Conservation (phyloP, 2,329 filamentous ascomycete genomes). For the Pseudopyrenochaeta lycopersici region DNA sequence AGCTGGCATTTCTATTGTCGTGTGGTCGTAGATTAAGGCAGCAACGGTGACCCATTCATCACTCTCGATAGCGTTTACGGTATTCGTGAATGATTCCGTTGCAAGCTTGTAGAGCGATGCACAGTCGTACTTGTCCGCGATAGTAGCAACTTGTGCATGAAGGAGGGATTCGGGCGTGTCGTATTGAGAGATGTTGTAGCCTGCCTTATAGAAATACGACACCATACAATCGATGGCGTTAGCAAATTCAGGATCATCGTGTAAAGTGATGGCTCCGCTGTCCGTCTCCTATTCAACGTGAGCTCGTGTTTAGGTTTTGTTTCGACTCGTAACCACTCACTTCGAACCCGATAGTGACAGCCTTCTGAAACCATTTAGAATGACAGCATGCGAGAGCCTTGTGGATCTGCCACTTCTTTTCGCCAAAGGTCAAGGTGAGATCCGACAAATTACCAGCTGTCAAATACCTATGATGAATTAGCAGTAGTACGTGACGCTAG, state of each 20-base stretch:
- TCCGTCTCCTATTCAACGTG: slow-evolving; percentile 22
- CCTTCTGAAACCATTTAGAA: slow-evolving; percentile 32
- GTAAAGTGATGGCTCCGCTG: slow-evolving; percentile 22
- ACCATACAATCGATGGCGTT: slow-evolving; percentile 35
- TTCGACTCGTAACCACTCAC: slow-evolving; percentile 19
- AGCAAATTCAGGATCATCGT: slow-evolving; percentile 24
- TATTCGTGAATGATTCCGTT: slow-evolving; percentile 18
- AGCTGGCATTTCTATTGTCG: slow-evolving; percentile 17
- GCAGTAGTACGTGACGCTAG: not conserved
- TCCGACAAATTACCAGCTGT: slow-evolving; percentile 21
- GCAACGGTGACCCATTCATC: slow-evolving; percentile 25
- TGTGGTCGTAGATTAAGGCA: slow-evolving; percentile 26
- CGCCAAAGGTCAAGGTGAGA: slow-evolving; percentile 23
- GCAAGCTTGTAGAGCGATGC: slow-evolving; percentile 27
- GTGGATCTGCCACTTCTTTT: slow-evolving; percentile 30
- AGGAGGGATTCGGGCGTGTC: slow-evolving; percentile 19
- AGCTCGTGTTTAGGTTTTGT: too few relatives aligned
- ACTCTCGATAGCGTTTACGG: slow-evolving; percentile 13
- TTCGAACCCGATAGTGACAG: slow-evolving; percentile 21
- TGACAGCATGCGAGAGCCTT: slow-evolving; percentile 29
- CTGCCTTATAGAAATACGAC: slow-evolving; percentile 30
- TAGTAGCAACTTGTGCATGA: slow-evolving; percentile 27
- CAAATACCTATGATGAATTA: slow-evolving; percentile 12
- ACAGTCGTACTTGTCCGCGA: slow-evolving; percentile 34
- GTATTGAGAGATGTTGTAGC: slow-evolving; percentile 19